Conservation (phyloP, 2,329 filamentous ascomycete species). For the Alternaria sp. region DNA sequence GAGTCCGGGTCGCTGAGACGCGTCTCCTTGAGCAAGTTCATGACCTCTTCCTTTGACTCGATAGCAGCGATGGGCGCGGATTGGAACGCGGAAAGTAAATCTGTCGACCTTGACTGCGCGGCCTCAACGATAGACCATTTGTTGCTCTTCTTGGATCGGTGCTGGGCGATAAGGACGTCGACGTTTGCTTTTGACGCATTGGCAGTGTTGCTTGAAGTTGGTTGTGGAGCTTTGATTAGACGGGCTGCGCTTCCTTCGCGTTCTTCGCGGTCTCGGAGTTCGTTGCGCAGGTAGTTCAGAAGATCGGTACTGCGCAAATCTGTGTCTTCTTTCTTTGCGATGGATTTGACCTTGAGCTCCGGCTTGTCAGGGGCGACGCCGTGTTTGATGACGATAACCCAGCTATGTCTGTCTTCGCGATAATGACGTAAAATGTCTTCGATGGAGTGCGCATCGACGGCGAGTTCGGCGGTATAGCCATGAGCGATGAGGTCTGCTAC, state of each 20-base stretch:
- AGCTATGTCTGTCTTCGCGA: slow-evolving; percentile 78
- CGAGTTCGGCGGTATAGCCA: slow-evolving; percentile 87
- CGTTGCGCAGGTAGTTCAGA: slow-evolving; percentile 77
- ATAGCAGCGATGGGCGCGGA: slow-evolving; percentile 84
- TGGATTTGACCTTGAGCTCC: slow-evolving; percentile 76
- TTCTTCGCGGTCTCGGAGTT: slow-evolving; percentile 79
- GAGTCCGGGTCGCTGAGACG: slow-evolving; percentile 79
- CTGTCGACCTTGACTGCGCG: slow-evolving; percentile 62
- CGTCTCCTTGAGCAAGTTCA: slow-evolving; percentile 77
- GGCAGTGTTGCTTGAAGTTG: slow-evolving; percentile 25
- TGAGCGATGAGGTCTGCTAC: slow-evolving; percentile 80
- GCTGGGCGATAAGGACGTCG: slow-evolving; percentile 80
- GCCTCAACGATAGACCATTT: slow-evolving; percentile 85
- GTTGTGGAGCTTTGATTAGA: slow-evolving; percentile 24
- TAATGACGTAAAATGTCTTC: slow-evolving; percentile 81
- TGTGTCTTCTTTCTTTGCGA: slow-evolving; percentile 75
- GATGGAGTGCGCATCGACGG: slow-evolving; percentile 75
- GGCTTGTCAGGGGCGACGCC: slow-evolving; percentile 61
- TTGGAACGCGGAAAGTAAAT: slow-evolving; percentile 72
- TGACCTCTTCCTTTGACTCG: slow-evolving; percentile 82
- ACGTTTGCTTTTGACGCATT: slow-evolving; percentile 66
- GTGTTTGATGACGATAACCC: slow-evolving; percentile 90
- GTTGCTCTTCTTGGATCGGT: slow-evolving; percentile 90
- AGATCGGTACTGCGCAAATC: slow-evolving; percentile 78
- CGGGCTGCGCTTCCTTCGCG: slow-evolving; percentile 58